A percentile compares a stretch with the other conserved stretches of the same genome.
These are phyloP conservation scores for Diaporthe batatas DNA, from an alignment of 2,329 filamentous ascomycete genomes.

Conservation along the genomic window DNA sequence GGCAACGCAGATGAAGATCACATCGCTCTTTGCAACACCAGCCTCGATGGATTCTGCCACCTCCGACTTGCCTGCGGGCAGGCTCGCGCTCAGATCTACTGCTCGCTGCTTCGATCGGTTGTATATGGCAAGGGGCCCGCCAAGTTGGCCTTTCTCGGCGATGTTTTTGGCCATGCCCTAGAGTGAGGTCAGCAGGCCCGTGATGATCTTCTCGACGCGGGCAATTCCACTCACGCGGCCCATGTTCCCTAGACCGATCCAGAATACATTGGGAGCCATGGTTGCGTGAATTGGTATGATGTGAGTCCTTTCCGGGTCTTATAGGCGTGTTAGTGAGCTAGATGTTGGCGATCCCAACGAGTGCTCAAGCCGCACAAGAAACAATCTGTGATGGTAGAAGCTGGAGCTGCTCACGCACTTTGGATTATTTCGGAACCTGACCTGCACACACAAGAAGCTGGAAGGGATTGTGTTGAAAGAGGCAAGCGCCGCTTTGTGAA, in stretches of 20 bases:
- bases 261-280: conserved; percentile 76
- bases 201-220: not conserved
- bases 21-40: conserved; percentile 76
- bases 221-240: conserved; percentile 71
- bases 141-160: conserved; percentile 79
- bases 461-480: not conserved
- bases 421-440: not conserved
- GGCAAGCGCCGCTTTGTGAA: not conserved
- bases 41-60: conserved; percentile 75
- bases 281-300: conserved; percentile 33
- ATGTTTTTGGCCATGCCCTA: conserved; percentile 90
- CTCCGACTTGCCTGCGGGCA: conserved; percentile 73
- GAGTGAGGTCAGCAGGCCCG: conserved; percentile 33
- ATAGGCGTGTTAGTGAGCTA: not conserved
- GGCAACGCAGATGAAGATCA: conserved; percentile 86
- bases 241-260: conserved; percentile 91
- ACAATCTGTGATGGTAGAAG: not conserved
- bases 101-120: conserved; percentile 81
- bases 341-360: not conserved
- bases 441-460: not conserved
- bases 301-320: not conserved
- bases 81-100: conserved; percentile 70
- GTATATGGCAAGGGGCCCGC: conserved; percentile 80
- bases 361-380: not conserved
- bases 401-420: not conserved